Conservation (phyloP, 257 asterid species). For the Nicotiana otophora region DNA sequence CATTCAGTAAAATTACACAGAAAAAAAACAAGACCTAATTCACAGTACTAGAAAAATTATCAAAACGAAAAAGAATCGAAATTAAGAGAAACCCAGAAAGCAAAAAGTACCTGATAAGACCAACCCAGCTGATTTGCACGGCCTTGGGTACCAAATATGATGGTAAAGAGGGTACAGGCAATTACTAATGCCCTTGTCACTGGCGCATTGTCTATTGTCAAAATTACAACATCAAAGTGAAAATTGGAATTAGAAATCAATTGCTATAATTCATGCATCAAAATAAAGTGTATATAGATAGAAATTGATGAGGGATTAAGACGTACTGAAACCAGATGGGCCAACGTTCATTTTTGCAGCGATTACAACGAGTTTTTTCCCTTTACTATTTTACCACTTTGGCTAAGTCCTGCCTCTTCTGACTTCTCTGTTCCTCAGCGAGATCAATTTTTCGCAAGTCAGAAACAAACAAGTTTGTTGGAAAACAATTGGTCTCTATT, state of each 20-base stretch:
- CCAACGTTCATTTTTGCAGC: conserved; percentile 91
- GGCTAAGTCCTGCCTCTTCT: no score
- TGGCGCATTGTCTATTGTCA: conserved; percentile 72
- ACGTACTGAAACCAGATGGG: conserved; percentile 97
- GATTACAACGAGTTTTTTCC: conserved; percentile 37
- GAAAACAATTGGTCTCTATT: background rate
- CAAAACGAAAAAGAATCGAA: background rate
- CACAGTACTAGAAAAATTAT: no score
- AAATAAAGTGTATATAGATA: background rate
- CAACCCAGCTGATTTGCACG: conserved; percentile 64
- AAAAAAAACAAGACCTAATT: background rate
- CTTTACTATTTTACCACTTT: background rate
- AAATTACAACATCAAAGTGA: background rate
- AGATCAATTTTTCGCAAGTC: background rate
- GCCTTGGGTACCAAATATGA: conserved; percentile 83
- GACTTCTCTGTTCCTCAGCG: background rate
- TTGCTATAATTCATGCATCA: background rate
- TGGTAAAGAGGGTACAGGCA: conserved; percentile 73
- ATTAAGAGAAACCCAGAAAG: background rate
- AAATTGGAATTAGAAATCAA: background rate
- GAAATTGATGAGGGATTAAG: background rate
- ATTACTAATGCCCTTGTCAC: conserved; percentile 68
- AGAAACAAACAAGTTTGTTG: background rate
- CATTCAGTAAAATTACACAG: background rate
- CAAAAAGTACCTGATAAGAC: conserved; percentile 66